phyloP scores from a whole-genome alignment of 805 yeast species.

The Zygotorulaspora chibaensis region DNA sequence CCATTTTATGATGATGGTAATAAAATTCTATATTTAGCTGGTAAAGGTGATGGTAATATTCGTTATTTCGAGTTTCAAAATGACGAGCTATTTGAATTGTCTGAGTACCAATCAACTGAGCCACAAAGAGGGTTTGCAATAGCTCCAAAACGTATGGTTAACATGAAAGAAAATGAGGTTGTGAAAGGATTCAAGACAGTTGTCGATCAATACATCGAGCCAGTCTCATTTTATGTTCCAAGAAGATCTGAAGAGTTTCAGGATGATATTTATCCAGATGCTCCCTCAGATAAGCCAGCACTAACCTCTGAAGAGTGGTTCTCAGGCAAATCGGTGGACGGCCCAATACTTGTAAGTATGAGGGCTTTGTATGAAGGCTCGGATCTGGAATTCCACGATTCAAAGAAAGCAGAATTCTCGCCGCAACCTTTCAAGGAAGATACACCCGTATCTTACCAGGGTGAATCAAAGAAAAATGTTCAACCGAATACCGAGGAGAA shows the following conservation, averaged over 20 bases:
- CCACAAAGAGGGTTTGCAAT: conserved; percentile 96
- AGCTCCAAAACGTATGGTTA: conserved; percentile 78
- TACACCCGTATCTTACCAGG: conserved; percentile 24
- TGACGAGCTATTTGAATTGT: conserved; percentile 75
- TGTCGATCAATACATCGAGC: conserved; percentile 79
- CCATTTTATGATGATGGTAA: conserved; percentile 85
- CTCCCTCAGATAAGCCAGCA: conserved; percentile 78
- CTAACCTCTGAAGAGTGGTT: conserved; percentile 75
- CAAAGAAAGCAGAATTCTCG: conserved; percentile 25
- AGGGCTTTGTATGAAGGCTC: conserved; percentile 75
- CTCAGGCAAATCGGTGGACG: conserved; percentile 70
- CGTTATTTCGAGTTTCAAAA: conserved; percentile 87
- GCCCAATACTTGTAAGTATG: conserved; percentile 77
- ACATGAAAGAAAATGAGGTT: conserved; percentile 79
- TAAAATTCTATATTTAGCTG: conserved; percentile 80
- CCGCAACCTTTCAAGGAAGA: conserved; percentile 33
- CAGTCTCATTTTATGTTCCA: conserved; percentile 89
- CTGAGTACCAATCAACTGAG: conserved; percentile 84
- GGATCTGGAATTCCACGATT: conserved; percentile 44
- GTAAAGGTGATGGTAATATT: conserved; percentile 97
- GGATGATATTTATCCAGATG: conserved; percentile 87
- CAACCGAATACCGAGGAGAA: conserved; percentile 16
- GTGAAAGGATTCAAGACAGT: conserved; percentile 81
- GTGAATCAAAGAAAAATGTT: conserved; percentile 17
- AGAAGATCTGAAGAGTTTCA: conserved; percentile 92